phyloP scores from a whole-genome alignment of 345 rosid genomes.

The Brassica rapa region DNA sequence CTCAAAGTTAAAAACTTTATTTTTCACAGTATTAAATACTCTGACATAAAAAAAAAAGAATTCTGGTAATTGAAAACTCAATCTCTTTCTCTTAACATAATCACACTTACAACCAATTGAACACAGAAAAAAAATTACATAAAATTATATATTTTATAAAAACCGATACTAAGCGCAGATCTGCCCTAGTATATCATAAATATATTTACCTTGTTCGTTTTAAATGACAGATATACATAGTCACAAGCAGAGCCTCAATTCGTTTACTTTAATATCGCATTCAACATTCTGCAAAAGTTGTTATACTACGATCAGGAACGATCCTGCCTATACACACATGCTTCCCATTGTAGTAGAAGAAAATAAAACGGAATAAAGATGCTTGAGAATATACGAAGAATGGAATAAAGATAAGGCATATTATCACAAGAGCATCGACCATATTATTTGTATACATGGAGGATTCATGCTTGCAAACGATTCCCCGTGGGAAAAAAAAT shows the following conservation, averaged over 20 bases:
- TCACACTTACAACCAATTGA: too few relatives aligned
- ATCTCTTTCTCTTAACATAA: too few relatives aligned
- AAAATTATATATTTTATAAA: too few relatives aligned
- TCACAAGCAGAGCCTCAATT: neutral
- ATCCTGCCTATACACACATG: neutral
- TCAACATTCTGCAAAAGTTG: neutral
- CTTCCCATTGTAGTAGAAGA: neutral
- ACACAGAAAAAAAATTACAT: too few relatives aligned
- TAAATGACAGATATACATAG: too few relatives aligned
- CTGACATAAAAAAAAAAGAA: too few relatives aligned
- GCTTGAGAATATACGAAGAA: neutral
- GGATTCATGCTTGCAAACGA: conserved; percentile 27
- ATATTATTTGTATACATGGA: conserved; percentile 11
- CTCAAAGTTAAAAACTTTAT: too few relatives aligned
- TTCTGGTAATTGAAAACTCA: too few relatives aligned
- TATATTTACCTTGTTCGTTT: neutral
- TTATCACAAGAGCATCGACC: conserved; percentile 1
- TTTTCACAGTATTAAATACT: too few relatives aligned
- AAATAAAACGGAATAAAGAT: neutral
- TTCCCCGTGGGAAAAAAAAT: conserved; percentile 4
- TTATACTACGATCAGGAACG: neutral
- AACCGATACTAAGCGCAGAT: too few relatives aligned
- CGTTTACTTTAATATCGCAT: neutral
- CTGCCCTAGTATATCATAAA: too few relatives aligned
- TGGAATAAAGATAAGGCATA: neutral